These are phyloP conservation scores for Carex pumila DNA, from an alignment of 176 grass and related monocot genomes.

Conservation along the genomic window DNA sequence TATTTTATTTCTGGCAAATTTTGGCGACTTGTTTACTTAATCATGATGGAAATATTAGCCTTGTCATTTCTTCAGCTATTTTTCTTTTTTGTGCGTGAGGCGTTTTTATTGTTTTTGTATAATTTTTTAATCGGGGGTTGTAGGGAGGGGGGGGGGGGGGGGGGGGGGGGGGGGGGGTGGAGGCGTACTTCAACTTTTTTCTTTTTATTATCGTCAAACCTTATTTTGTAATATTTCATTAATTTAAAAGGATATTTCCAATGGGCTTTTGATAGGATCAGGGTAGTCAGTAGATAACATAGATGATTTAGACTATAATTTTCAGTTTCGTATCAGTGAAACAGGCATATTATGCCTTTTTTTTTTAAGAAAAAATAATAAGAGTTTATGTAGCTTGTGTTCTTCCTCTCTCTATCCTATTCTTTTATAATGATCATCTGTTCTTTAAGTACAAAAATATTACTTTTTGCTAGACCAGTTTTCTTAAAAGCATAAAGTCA, in stretches of 20 bases:
- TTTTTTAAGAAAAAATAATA: not conserved
- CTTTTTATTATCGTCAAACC: not conserved
- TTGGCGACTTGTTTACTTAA: not conserved
- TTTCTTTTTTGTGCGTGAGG: not conserved
- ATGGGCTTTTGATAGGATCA: too few species aligned
- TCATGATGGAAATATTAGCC: not conserved
- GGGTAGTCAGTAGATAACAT: too few species aligned
- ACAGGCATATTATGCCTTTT: too few species aligned
- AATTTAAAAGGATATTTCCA: not conserved
- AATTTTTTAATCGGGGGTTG: not conserved
- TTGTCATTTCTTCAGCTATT: not conserved
- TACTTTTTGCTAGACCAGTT: not conserved
- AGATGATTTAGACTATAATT: too few species aligned
- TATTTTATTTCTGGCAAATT: not conserved
- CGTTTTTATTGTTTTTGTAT: not conserved
- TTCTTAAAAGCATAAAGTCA: not conserved
- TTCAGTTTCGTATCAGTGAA: too few species aligned
- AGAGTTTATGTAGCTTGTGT: not conserved
- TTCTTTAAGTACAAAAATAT: not conserved
- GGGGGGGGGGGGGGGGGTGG: too few species aligned
- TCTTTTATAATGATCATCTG: not conserved
- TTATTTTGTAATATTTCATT: not conserved
- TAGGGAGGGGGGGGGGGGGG: not conserved
- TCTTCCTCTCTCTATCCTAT: not conserved
- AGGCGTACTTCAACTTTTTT: not conserved